Percentiles rank a stretch among this genome's conserved stretches.
Conservation (phyloP, 345 rosid species). For the Salix caprea region DNA sequence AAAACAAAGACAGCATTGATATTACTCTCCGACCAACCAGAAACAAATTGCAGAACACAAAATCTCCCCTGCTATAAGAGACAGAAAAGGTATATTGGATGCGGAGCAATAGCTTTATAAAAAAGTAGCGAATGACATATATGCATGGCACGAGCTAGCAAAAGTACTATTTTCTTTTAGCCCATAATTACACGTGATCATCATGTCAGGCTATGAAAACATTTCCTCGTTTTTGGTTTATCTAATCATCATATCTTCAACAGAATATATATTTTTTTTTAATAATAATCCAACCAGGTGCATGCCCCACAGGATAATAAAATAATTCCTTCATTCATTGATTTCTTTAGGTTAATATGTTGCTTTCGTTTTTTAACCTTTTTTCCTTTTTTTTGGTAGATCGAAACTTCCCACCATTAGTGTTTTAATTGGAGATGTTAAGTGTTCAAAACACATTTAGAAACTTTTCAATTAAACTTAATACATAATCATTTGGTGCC, state of each 20-base stretch:
- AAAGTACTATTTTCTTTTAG: background rate
- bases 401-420: background rate
- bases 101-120: background rate
- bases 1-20: background rate
- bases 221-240: background rate
- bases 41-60: background rate
- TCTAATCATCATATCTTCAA: conserved; percentile 9
- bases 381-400: background rate
- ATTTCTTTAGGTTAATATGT: background rate
- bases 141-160: background rate
- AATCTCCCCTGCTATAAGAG: conserved; percentile 10
- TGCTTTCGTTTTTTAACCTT: background rate
- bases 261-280: background rate
- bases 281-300: background rate
- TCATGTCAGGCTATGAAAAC: background rate
- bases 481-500: background rate
- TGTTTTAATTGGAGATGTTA: background rate
- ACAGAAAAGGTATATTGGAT: conserved; percentile 4
- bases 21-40: conserved; percentile 8
- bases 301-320: background rate
- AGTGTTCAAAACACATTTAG: background rate
- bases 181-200: conserved; percentile 7
- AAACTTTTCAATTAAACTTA: background rate
- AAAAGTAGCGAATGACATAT: background rate
- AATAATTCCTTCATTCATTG: background rate